These are phyloP conservation scores for Aspergillus olivimuriae DNA, from an alignment of 495 filamentous ascomycete species.

Conservation along the genomic window DNA sequence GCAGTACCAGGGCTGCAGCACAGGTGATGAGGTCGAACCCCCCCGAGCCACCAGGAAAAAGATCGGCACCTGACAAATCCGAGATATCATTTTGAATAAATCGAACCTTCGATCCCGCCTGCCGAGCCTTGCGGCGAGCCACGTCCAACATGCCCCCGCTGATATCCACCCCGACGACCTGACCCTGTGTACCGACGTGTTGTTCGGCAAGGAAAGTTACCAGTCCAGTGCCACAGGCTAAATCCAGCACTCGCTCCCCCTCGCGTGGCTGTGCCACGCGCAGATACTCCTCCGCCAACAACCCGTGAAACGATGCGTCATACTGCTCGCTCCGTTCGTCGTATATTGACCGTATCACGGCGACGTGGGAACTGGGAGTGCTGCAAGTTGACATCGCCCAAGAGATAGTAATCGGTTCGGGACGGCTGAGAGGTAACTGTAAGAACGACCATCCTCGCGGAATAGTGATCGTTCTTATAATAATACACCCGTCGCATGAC, in stretches of 20 bases:
- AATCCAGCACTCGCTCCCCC: constrained; percentile 33
- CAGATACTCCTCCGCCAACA: constrained; percentile 14
- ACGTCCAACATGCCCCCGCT: constrained; percentile 27
- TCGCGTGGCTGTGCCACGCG: constrained; percentile 11
- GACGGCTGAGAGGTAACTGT: too few species aligned
- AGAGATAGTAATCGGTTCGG: too few species aligned
- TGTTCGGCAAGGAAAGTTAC: constrained; percentile 26
- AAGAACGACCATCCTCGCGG: too few species aligned
- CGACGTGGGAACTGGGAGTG: not conserved
- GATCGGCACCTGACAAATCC: constrained; percentile 13
- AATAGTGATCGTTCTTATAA: too few species aligned
- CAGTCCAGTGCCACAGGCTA: constrained; percentile 40
- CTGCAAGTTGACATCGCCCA: not conserved
- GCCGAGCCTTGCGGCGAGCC: constrained; percentile 14
- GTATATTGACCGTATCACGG: constrained; percentile 5
- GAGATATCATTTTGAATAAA: constrained; percentile 32
- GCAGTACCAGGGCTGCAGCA: constrained; percentile 6
- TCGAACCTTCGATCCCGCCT: not conserved
- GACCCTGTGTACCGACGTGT: constrained; percentile 24
- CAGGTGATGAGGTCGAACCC: constrained; percentile 15
- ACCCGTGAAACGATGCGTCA: constrained; percentile 9
- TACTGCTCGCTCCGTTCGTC: constrained; percentile 6
- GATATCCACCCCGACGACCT: constrained; percentile 38
- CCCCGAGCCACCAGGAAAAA: not conserved
- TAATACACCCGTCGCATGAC: too few species aligned